Evolutionary conservation across 495 filamentous ascomycete species (phyloP), one percentile per base, ranked within the genome.

Genomic region (Aspergillus mulundensis): DNA sequence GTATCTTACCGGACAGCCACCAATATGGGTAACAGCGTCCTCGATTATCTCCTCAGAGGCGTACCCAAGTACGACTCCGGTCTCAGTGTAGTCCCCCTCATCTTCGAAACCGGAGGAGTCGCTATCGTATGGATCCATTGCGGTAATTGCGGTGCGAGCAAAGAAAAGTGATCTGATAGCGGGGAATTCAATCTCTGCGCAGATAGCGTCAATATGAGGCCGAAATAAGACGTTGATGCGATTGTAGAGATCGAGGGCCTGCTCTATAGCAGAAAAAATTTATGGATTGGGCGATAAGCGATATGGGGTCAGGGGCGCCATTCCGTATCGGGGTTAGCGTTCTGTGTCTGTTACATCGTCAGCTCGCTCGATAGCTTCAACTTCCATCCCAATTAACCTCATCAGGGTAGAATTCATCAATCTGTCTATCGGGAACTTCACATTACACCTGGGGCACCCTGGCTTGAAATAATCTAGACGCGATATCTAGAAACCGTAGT

Each of bases 41-140:
- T 90, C 89, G 32, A 87, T 85, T 6, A 90, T 69, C 59, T 94
- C 88, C 60, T 83, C 84, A 0, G 90, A 89, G 7, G 92, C 87
- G 68, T 95, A 97, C 16, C 94, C 94, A 20, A 99, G 84, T 1
- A 97, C 83, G 6, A 96, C 90, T 60, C 85, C 88, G 16, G 94
- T 99, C 66, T 92, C 89, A 10, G 85, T 90, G 65, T 86, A 90
- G 57, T 86, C 77, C 32, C 81, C 77, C 34, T 82, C 81, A 24
- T 85, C 82, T 42, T 89, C 89, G 28, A 79, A 59, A 1, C 59
- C 60, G 46, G 78, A 79, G 15, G 78, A 79, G 65, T 97, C 93
- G 66, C 87, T 93, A 61, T 94, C 89, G 66, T 95, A 90, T 16
- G 82, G 75, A 48, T 86, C 84, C 93, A 97, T 97, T 56, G 56